Evolutionary conservation across 179 eudicot genomes (phyloP).

Genomic region (Spinacia oleracea): DNA sequence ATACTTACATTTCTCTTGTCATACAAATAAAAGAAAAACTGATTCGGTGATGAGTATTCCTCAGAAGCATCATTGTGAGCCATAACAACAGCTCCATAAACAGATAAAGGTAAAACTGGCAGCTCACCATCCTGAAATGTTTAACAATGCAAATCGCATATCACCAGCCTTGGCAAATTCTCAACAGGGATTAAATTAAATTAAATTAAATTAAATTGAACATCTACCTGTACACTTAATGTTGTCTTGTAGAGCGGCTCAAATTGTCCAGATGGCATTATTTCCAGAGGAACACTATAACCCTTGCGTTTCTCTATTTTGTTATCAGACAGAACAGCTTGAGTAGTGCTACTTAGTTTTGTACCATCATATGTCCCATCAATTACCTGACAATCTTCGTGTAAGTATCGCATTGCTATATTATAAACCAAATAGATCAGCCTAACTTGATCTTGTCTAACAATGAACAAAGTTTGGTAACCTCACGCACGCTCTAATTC

Average conservation of each 20-base stretch:
- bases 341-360: conserved; percentile 62
- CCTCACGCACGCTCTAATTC: background rate
- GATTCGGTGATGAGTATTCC: conserved; percentile 86
- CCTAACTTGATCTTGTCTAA: background rate
- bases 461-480: background rate
- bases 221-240: conserved; percentile 78
- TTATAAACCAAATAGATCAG: background rate
- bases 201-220: background rate
- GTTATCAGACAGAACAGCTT: conserved; percentile 84
- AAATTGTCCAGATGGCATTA: conserved; percentile 93
- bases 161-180: background rate
- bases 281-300: conserved; percentile 75
- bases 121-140: conserved; percentile 84
- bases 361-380: conserved; percentile 89
- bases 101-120: conserved; percentile 94
- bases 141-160: background rate
- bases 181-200: no score
- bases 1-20: conserved; percentile 93
- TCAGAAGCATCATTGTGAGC: conserved; percentile 86
- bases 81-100: conserved; percentile 96
- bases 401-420: conserved; percentile 13
- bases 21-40: conserved; percentile 94
- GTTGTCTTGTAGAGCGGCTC: conserved; percentile 90
- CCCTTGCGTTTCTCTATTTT: conserved; percentile 55
- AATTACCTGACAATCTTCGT: conserved; percentile 50